Percentiles rank a stretch among this genome's conserved stretches.
These are phyloP conservation scores for Taphrina sp. DNA, from an alignment of 1,139 yeast genomes.

Conservation along the genomic window DNA sequence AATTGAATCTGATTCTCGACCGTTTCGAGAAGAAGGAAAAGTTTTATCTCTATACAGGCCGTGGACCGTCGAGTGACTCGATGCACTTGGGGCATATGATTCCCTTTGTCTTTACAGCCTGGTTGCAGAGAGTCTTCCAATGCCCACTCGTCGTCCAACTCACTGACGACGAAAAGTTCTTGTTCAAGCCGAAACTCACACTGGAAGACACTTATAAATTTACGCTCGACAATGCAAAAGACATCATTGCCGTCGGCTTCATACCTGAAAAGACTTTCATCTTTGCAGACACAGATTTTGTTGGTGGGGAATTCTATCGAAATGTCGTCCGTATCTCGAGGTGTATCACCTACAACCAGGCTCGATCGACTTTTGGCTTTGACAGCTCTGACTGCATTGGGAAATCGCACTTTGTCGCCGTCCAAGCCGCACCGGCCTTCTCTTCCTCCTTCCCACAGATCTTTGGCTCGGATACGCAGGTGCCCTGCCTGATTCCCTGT, in stretches of 20 bases:
- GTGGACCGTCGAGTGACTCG: constrained; percentile 94
- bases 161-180: constrained; percentile 96
- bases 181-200: constrained; percentile 85
- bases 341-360: constrained; percentile 93
- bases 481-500: constrained; percentile 94
- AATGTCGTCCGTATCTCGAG: constrained; percentile 91
- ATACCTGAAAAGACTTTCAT: constrained; percentile 92
- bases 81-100: constrained; percentile 98
- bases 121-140: constrained; percentile 97
- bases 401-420: constrained; percentile 87
- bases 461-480: constrained; percentile 68
- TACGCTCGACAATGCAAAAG: constrained; percentile 81
- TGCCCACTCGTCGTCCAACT: constrained; percentile 93
- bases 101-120: constrained; percentile 91
- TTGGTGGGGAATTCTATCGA: constrained; percentile 93
- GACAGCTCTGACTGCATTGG: constrained; percentile 89
- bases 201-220: constrained; percentile 82
- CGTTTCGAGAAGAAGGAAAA: constrained; percentile 92
- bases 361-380: constrained; percentile 97
- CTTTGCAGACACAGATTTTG: constrained; percentile 85
- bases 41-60: constrained; percentile 92
- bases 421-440: constrained; percentile 94
- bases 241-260: constrained; percentile 91
- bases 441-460: constrained; percentile 95
- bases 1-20: constrained; percentile 73